phyloP scores from a whole-genome alignment of 805 yeast genomes.

The Nematodospora valgi region DNA sequence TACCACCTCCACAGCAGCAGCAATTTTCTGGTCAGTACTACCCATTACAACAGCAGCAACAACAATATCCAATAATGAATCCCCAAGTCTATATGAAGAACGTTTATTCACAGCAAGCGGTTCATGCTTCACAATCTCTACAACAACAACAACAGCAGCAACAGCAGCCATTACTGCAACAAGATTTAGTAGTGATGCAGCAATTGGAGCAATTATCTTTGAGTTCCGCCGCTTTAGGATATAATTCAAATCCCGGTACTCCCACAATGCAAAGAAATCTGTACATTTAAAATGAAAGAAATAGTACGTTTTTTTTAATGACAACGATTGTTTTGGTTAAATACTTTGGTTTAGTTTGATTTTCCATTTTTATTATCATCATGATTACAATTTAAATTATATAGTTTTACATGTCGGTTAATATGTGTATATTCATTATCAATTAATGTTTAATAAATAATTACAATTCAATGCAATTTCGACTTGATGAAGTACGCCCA shows the following conservation, averaged over 20 bases:
- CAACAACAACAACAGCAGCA: conserved; percentile 15
- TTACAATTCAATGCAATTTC: no score
- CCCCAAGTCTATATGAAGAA: conserved; percentile 3
- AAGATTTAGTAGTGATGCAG: conserved; percentile 38
- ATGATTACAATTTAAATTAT: no score
- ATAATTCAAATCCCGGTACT: conserved; percentile 42
- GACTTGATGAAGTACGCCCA: no score
- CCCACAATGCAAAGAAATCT: conserved; percentile 24
- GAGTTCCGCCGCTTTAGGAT: conserved; percentile 46
- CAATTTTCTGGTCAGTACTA: conserved; percentile 4
- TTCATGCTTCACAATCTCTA: conserved; percentile 1
- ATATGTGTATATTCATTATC: no score
- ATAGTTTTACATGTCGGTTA: no score
- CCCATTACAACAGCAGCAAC: conserved; percentile 4
- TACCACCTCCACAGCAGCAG: conserved; percentile 4
- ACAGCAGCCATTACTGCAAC: conserved; percentile 17
- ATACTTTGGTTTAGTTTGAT: no score
- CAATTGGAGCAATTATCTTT: conserved; percentile 45
- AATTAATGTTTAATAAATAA: no score
- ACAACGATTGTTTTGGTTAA: background rate
- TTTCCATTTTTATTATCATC: no score
- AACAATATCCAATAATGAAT: conserved; percentile 7
- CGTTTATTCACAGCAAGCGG: conserved; percentile 5
- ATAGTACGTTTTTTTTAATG: background rate
- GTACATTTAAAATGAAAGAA: conserved; percentile 16